A percentile compares a stretch with the other conserved stretches of the same genome.
Evolutionary conservation across 1,284 basidiomycete genomes (phyloP).

Genomic region (Pseudozyma sp.): DNA sequence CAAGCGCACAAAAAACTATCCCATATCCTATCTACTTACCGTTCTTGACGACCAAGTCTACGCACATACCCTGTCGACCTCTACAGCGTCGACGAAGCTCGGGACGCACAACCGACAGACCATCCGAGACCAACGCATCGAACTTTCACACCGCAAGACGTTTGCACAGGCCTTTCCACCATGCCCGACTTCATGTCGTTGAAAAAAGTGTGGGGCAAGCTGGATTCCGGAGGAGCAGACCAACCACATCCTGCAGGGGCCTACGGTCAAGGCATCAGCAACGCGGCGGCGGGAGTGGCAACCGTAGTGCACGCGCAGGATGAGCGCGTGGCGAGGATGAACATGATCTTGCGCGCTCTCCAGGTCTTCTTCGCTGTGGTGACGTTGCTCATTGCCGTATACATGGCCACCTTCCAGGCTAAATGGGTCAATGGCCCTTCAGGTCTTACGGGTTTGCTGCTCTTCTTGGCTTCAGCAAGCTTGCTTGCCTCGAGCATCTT

Average conservation of each 20-base stretch:
- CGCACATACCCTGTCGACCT: no score
- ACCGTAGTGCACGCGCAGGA: conserved; percentile 20
- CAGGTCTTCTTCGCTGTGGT: conserved; percentile 52
- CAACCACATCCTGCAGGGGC: conserved; percentile 13
- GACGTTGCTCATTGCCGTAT: conserved; percentile 55
- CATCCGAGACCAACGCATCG: no score
- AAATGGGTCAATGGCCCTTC: conserved; percentile 60
- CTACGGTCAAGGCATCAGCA: conserved; percentile 38
- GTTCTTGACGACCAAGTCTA: no score
- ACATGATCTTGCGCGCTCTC: conserved; percentile 37
- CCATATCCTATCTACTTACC: no score
- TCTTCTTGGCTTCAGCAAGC: conserved; percentile 49
- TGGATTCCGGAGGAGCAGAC: conserved; percentile 26
- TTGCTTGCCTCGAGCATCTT: conserved; percentile 47
- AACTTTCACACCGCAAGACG: neutral
- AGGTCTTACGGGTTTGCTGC: conserved; percentile 58
- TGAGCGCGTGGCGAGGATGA: conserved; percentile 34
- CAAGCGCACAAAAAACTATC: no score
- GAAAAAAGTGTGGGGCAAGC: conserved; percentile 47
- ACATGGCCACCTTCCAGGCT: conserved; percentile 53
- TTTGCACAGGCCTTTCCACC: neutral
- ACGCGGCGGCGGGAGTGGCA: conserved; percentile 13
- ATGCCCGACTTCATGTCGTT: conserved; percentile 55
- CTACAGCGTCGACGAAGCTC: no score
- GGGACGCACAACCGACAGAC: no score